Percentiles rank a stretch among this genome's conserved stretches.
phyloP scores from a whole-genome alignment of 352 stramenopile genomes.

The Pythium aristosporum region DNA sequence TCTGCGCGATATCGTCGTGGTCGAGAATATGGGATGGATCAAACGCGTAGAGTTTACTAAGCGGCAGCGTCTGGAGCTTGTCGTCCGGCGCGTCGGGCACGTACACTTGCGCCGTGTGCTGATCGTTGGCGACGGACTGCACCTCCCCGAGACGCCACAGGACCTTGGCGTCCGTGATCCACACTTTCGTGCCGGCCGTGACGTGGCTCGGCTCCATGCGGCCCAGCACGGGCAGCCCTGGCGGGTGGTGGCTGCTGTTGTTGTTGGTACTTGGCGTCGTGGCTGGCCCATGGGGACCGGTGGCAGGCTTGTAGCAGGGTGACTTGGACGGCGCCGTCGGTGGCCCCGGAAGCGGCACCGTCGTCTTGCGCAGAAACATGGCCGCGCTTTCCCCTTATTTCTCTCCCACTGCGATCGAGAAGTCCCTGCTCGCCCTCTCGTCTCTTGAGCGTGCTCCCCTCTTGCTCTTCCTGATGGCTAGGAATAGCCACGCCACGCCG shows the following conservation, averaged over 20 bases:
- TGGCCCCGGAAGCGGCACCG: conserved; percentile 12
- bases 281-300: not conserved
- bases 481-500: not conserved
- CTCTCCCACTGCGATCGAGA: not conserved
- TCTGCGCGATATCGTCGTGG: conserved; percentile 80
- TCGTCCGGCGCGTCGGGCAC: conserved; percentile 59
- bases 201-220: conserved; percentile 52
- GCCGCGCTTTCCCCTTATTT: not conserved
- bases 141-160: conserved; percentile 83
- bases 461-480: not conserved
- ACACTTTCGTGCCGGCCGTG: conserved; percentile 61
- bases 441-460: not conserved
- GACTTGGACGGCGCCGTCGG: conserved; percentile 24
- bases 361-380: conserved; percentile 29
- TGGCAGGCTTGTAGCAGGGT: conserved; percentile 18
- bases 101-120: conserved; percentile 56
- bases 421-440: not conserved
- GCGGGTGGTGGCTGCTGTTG: not conserved
- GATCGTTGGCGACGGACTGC: conserved; percentile 42
- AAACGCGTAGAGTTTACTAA: conserved; percentile 70
- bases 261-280: conserved; percentile 7
- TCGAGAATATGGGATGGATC: conserved; percentile 85
- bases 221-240: conserved; percentile 34
- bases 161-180: conserved; percentile 70
- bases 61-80: conserved; percentile 49